These are phyloP conservation scores for Pleurotus eryngii DNA, from an alignment of 768 basidiomycete species.

Conservation along the genomic window DNA sequence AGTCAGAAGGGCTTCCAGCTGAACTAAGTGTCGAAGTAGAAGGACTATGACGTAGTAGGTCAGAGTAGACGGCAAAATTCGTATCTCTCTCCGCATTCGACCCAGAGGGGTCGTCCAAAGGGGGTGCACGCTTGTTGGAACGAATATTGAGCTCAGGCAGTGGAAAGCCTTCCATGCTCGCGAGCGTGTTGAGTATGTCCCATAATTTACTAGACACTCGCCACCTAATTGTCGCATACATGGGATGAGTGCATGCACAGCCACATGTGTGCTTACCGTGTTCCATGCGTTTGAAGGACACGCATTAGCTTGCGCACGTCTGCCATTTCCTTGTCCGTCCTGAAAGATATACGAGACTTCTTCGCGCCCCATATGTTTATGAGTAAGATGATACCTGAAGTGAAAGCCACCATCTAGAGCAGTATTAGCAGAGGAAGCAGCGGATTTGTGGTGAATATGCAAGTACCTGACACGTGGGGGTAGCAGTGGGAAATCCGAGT, in stretches of 20 bases:
- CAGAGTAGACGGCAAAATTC: background rate
- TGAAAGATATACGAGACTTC: conserved; percentile 24
- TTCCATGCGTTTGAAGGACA: conserved; percentile 21
- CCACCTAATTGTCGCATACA: conserved; percentile 7
- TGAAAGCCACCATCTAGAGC: conserved; percentile 16
- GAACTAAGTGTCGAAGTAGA: background rate
- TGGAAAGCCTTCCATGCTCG: background rate
- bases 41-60: background rate
- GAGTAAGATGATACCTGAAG: conserved; percentile 38
- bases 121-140: background rate
- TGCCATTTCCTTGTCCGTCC: conserved; percentile 34
- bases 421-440: conserved; percentile 6
- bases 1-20: background rate
- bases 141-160: background rate
- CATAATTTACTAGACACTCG: conserved; percentile 16
- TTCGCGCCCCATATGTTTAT: conserved; percentile 47
- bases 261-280: conserved; percentile 9
- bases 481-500: conserved; percentile 3
- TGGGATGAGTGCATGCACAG: too few species aligned
- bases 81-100: background rate
- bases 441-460: background rate
- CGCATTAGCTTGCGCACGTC: conserved; percentile 42
- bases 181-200: background rate
- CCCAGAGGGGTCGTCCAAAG: background rate
- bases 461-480: conserved; percentile 14